Evolutionary conservation across 2,329 filamentous ascomycete genomes (phyloP).

Genomic region (Diaporthe citri): DNA sequence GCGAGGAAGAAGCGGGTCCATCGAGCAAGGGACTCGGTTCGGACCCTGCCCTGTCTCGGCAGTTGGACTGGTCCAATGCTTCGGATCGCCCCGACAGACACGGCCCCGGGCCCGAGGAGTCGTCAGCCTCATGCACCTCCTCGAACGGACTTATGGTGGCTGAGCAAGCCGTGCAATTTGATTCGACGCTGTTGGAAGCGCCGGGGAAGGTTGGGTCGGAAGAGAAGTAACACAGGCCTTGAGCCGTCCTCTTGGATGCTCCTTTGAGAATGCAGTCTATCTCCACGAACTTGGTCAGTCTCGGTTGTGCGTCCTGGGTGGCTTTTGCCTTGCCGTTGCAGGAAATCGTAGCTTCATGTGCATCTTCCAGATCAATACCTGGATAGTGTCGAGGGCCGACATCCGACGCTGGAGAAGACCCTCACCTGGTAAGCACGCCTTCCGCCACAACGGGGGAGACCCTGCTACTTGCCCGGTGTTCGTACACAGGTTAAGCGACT

Average conservation of each 20-base stretch:
- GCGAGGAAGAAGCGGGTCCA: background rate
- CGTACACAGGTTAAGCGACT: background rate
- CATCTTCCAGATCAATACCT: background rate
- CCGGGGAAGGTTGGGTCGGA: background rate
- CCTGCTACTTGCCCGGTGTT: background rate
- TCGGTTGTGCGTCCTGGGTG: background rate
- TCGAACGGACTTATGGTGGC: background rate
- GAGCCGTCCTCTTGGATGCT: background rate
- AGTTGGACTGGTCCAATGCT: slow-evolving; percentile 5
- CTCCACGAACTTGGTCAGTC: background rate
- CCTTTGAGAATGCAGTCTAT: background rate
- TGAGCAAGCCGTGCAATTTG: background rate
- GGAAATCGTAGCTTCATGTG: background rate
- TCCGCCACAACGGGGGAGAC: background rate
- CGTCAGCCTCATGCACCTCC: slow-evolving; percentile 12
- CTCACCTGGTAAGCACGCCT: background rate
- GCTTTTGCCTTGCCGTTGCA: background rate
- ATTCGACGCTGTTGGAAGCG: background rate
- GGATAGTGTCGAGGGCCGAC: background rate
- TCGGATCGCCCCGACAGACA: slow-evolving; percentile 16
- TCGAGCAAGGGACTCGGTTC: background rate
- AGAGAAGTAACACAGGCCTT: background rate
- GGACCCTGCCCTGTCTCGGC: slow-evolving; percentile 4
- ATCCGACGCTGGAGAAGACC: background rate
- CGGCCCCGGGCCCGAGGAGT: background rate